A percentile compares a stretch with the other conserved stretches of the same genome.
Conservation (phyloP, 495 filamentous ascomycete genomes). For the Pseudotulostoma volvatum region DNA sequence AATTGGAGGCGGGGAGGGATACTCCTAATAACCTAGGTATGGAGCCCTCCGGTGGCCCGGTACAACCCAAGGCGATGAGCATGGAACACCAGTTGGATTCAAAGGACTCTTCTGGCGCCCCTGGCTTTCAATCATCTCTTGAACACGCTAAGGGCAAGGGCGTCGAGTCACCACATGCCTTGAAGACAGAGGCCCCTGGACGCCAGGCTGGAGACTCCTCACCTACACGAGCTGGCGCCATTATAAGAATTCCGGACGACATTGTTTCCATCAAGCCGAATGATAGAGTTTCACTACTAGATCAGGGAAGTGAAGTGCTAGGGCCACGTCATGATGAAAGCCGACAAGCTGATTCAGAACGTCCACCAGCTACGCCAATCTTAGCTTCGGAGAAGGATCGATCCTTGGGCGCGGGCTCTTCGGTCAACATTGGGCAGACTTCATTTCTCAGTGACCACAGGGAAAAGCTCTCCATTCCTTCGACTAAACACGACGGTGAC, state of each 20-base stretch:
- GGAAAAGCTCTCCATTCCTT: constrained; percentile 8
- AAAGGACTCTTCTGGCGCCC: too few relatives aligned
- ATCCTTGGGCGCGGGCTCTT: constrained; percentile 11
- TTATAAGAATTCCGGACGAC: constrained; percentile 1
- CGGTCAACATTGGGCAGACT: constrained; percentile 11
- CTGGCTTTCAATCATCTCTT: too few relatives aligned
- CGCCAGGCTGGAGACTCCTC: background rate
- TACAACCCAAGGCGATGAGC: too few relatives aligned
- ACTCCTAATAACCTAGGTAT: too few relatives aligned
- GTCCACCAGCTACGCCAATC: constrained; percentile 18
- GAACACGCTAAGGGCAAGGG: too few relatives aligned
- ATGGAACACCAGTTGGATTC: constrained; percentile 1
- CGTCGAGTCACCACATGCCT: too few relatives aligned
- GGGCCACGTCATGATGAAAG: background rate
- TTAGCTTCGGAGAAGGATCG: constrained; percentile 13
- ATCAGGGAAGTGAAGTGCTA: background rate
- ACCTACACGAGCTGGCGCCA: background rate
- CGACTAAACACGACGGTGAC: constrained; percentile 3
- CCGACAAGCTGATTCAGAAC: constrained; percentile 6
- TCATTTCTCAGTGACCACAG: constrained; percentile 13
- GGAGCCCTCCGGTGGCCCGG: too few relatives aligned
- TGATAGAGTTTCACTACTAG: constrained; percentile 13
- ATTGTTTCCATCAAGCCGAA: constrained; percentile 6
- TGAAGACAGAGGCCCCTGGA: too few relatives aligned
- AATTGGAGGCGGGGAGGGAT: too few relatives aligned